Base-by-base conservation (phyloP, 1,284 basidiomycete genomes). In the Coniferiporia weirii region DNA sequence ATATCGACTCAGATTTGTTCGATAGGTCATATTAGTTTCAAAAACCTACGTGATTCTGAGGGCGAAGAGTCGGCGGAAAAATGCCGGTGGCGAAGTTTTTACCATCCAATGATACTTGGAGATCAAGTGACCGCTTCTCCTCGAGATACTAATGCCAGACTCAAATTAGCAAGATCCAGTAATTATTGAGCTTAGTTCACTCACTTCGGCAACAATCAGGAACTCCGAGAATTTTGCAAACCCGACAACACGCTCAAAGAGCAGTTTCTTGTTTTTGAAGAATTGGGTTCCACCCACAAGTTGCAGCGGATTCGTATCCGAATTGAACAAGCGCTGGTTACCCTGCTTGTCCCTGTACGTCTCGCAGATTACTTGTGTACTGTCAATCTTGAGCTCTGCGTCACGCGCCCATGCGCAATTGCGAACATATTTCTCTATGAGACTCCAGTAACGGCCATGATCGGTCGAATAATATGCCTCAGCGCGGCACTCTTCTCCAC, bases 171-270 rank as follows among this genome's bases (percentile, higher is more conserved):
- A 6, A 59, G 52, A 32, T 4, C 35, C 32, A 15, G 38, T 27
- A n/a, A 56, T n/a, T 34, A 51, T 43, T 57, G 27, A 47, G 38
- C 38, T 10, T 59, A 9, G 36, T 27, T 27, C 20, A 68, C 81
- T 55, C 52, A 97, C 91, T 80, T 96, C 87, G 13, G 96, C 96
- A 20, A 98, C 95, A 45, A 98, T 85, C 67, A 98, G 78, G 71
- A 89, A 99, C 75, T 98, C 92, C 3, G 93, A 93, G 73, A 99
- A 99, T 70, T 95, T 96, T 0, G 97, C 89, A 75, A 95, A 98
- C 2, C 96, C 96, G 64, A 95, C 91, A 56, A 98, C 85, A 46
- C 86, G 79, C 52, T 92, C 83, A 68, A 99, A 98, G 32, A 98
- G 71, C 67, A 82, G 87, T 63, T 78, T 83, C 76, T 85, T 89